A percentile compares a stretch with the other conserved stretches of the same genome.
These are phyloP conservation scores for Hirsutella thompsonii DNA, from an alignment of 2,329 filamentous ascomycete genomes.

Conservation along the genomic window DNA sequence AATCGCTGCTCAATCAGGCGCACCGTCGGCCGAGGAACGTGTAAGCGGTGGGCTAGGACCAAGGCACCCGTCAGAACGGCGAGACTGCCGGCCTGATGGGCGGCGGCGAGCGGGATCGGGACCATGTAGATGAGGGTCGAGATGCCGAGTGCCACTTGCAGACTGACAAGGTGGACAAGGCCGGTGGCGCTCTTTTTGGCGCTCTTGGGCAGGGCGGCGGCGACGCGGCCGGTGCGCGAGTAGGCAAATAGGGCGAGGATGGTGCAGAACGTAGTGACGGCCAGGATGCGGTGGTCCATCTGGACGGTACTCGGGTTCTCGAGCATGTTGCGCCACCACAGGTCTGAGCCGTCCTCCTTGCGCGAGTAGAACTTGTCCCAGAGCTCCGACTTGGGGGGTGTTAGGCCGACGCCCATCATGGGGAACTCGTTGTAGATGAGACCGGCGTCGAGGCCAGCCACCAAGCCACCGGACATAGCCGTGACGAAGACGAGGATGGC, in stretches of 20 bases:
- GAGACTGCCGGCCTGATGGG: slow-evolving; percentile 84
- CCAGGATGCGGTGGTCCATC: slow-evolving; percentile 86
- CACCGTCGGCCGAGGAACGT: slow-evolving; percentile 55
- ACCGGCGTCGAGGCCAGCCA: slow-evolving; percentile 89
- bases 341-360: slow-evolving; percentile 61
- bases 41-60: slow-evolving; percentile 65
- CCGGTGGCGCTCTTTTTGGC: slow-evolving; percentile 62
- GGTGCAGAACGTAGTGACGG: slow-evolving; percentile 74
- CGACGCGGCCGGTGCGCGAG: slow-evolving; percentile 50
- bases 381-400: slow-evolving; percentile 72
- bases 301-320: slow-evolving; percentile 96
- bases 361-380: slow-evolving; percentile 79
- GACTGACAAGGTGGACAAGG: slow-evolving; percentile 65
- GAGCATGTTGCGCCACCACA: slow-evolving; percentile 95
- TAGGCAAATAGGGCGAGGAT: slow-evolving; percentile 74
- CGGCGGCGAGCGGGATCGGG: slow-evolving; percentile 73
- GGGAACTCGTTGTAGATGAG: slow-evolving; percentile 99
- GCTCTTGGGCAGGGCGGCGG: slow-evolving; percentile 44
- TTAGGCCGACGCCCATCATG: slow-evolving; percentile 75
- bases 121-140: slow-evolving; percentile 89
- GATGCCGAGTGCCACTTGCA: slow-evolving; percentile 83
- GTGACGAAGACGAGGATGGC: slow-evolving; percentile 72
- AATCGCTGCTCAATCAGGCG: slow-evolving; percentile 43
- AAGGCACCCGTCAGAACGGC: slow-evolving; percentile 73
- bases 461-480: slow-evolving; percentile 84